phyloP scores from a whole-genome alignment of 2,329 filamentous ascomycete species.

The Nemania serpens region DNA sequence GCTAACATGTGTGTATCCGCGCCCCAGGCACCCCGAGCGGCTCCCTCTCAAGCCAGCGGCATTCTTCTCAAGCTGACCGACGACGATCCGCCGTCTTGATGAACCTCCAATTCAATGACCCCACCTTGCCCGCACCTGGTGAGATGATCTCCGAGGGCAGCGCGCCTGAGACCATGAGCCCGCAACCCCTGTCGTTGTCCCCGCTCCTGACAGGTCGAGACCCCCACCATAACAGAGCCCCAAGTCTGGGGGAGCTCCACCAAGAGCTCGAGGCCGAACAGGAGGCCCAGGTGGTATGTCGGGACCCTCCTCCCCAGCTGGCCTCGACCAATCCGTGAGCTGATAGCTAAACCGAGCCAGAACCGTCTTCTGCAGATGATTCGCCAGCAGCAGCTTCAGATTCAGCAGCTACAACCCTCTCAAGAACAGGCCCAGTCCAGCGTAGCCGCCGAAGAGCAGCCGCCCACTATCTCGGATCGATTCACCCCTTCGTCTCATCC shows the following conservation, averaged over 20 bases:
- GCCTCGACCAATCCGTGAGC: neutral
- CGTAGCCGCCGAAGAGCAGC: constrained; percentile 56
- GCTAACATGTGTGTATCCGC: neutral
- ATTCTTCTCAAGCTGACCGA: constrained; percentile 57
- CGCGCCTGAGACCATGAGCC: constrained; percentile 46
- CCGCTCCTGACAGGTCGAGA: constrained; percentile 52
- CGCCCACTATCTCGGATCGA: constrained; percentile 49
- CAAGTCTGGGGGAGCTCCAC: constrained; percentile 76
- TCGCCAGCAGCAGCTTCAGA: constrained; percentile 73
- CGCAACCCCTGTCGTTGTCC: constrained; percentile 55
- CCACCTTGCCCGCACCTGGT: constrained; percentile 67
- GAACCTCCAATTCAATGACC: constrained; percentile 76
- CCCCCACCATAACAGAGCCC: constrained; percentile 67
- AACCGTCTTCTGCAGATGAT: constrained; percentile 81
- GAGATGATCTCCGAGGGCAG: constrained; percentile 64
- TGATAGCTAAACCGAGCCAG: constrained; percentile 44
- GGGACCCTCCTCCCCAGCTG: too few species aligned
- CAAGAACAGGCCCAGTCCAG: constrained; percentile 49
- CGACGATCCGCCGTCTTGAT: constrained; percentile 72
- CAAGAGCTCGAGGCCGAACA: constrained; percentile 81
- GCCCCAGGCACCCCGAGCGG: constrained; percentile 55
- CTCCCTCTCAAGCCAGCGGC: constrained; percentile 53
- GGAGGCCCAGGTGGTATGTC: constrained; percentile 72
- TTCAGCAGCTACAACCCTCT: constrained; percentile 61
- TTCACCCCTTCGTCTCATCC: constrained; percentile 45